phyloP scores from a whole-genome alignment of 768 basidiomycete species.

The Guyanaporus albipodus region DNA sequence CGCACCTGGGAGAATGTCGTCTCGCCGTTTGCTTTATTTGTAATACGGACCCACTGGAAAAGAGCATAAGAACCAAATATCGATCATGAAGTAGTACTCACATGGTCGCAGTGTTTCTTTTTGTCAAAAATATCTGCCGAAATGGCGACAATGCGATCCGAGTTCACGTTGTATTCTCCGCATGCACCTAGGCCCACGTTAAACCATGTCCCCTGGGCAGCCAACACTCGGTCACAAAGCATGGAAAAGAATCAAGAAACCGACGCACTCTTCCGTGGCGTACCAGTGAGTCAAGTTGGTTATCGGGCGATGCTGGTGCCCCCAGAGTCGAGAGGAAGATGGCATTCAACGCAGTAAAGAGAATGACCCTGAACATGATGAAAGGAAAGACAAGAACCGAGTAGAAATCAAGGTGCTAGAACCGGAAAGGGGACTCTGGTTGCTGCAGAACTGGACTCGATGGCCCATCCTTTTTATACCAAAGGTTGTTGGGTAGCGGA shows the following conservation, averaged over 20 bases:
- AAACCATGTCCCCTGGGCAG: conserved; percentile 59
- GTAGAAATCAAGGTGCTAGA: neutral
- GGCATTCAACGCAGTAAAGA: conserved; percentile 38
- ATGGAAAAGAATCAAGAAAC: neutral
- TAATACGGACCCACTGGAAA: conserved; percentile 52
- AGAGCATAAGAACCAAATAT: conserved; percentile 2
- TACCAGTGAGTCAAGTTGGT: conserved; percentile 45
- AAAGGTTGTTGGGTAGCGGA: no score
- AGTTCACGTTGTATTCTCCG: conserved; percentile 45
- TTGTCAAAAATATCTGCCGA: conserved; percentile 27
- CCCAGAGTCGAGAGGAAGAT: conserved; percentile 40
- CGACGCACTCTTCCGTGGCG: conserved; percentile 49
- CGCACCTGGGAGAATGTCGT: conserved; percentile 44
- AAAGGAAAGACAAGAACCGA: neutral
- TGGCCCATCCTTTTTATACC: no score
- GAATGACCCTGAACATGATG: conserved; percentile 15
- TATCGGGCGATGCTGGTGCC: conserved; percentile 24
- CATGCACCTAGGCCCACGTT: conserved; percentile 59
- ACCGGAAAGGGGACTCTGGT: neutral
- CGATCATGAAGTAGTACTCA: conserved; percentile 24
- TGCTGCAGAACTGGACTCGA: neutral
- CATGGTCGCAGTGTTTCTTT: conserved; percentile 59
- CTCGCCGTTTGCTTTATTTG: conserved; percentile 50
- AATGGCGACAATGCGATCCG: conserved; percentile 57
- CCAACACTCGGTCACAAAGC: conserved; percentile 1